A percentile compares a stretch with the other conserved stretches of the same genome.
These are phyloP conservation scores for Cladosporium sp. DNA, from an alignment of 2,329 filamentous ascomycete species.

Conservation along the genomic window DNA sequence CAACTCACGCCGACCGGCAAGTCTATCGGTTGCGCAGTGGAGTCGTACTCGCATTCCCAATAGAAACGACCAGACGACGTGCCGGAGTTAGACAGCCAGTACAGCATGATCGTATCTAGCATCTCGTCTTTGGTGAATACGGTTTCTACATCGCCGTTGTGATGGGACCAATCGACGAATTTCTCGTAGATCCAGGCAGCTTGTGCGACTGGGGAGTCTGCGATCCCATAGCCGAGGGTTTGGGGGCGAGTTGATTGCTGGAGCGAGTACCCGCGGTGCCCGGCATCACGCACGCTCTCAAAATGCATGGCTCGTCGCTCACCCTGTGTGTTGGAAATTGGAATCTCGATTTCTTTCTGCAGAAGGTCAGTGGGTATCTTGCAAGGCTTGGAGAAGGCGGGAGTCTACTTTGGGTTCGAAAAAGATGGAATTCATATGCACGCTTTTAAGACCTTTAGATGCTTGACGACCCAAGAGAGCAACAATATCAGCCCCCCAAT, in stretches of 20 bases:
- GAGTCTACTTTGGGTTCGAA: neutral
- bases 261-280: slow-evolving; percentile 54
- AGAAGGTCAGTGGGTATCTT: neutral
- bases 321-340: slow-evolving; percentile 19
- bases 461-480: slow-evolving; percentile 18
- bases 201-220: slow-evolving; percentile 27
- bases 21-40: slow-evolving; percentile 27
- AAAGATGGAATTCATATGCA: slow-evolving; percentile 19
- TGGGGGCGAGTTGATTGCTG: slow-evolving; percentile 69
- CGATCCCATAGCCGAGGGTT: slow-evolving; percentile 56
- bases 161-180: slow-evolving; percentile 22
- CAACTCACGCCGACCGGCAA: slow-evolving; percentile 30
- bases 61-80: slow-evolving; percentile 31
- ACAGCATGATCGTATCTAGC: slow-evolving; percentile 32
- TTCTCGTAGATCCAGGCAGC: slow-evolving; percentile 30
- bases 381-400: neutral
- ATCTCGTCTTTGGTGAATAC: slow-evolving; percentile 33
- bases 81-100: slow-evolving; percentile 32
- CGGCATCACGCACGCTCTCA: neutral
- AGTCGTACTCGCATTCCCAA: slow-evolving; percentile 28
- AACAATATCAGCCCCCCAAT: slow-evolving; percentile 20
- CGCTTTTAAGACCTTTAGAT: slow-evolving; percentile 14
- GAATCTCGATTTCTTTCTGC: slow-evolving; percentile 23
- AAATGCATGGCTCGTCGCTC: slow-evolving; percentile 16
- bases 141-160: slow-evolving; percentile 21